These are phyloP conservation scores for Urtica urens DNA, from an alignment of 306 rosid species.

Conservation along the genomic window DNA sequence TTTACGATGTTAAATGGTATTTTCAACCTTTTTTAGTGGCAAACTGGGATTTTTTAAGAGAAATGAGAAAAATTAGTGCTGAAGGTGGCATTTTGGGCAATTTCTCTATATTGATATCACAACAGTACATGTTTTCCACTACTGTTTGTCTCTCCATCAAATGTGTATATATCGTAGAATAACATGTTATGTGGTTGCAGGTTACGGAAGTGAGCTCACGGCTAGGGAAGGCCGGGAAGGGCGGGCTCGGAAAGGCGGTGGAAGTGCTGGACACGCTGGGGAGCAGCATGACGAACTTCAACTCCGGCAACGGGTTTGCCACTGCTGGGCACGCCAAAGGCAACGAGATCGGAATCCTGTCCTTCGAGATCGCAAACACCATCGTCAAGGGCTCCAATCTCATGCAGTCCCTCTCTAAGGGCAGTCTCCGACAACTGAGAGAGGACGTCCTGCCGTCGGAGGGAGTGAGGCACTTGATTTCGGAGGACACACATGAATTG, in stretches of 20 bases:
- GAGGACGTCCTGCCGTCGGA: constrained; percentile 57
- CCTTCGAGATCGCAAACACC: constrained; percentile 89
- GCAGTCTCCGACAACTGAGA: constrained; percentile 44
- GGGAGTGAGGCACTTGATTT: constrained; percentile 61
- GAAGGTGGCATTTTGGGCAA: too few species aligned
- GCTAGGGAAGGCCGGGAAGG: constrained; percentile 55
- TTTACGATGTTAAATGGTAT: too few species aligned
- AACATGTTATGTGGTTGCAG: constrained; percentile 38
- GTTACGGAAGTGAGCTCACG: constrained; percentile 76
- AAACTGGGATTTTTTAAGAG: too few species aligned
- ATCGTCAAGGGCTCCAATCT: constrained; percentile 64
- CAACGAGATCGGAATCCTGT: constrained; percentile 54
- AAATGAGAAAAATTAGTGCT: too few species aligned
- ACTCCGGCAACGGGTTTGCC: constrained; percentile 48
- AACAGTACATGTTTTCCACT: too few species aligned
- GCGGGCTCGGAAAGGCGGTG: constrained; percentile 57
- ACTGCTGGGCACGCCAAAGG: constrained; percentile 52
- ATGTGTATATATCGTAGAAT: too few species aligned
- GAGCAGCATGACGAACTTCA: constrained; percentile 77
- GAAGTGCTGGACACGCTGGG: constrained; percentile 86
- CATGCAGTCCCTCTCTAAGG: constrained; percentile 58
- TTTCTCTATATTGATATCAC: too few species aligned
- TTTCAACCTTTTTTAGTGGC: too few species aligned
- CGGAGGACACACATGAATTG: constrained; percentile 56
- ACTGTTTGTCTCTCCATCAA: too few species aligned